These are phyloP conservation scores for Wickerhamomyces sydowiorum DNA, from an alignment of 805 yeast genomes.

Conservation along the genomic window DNA sequence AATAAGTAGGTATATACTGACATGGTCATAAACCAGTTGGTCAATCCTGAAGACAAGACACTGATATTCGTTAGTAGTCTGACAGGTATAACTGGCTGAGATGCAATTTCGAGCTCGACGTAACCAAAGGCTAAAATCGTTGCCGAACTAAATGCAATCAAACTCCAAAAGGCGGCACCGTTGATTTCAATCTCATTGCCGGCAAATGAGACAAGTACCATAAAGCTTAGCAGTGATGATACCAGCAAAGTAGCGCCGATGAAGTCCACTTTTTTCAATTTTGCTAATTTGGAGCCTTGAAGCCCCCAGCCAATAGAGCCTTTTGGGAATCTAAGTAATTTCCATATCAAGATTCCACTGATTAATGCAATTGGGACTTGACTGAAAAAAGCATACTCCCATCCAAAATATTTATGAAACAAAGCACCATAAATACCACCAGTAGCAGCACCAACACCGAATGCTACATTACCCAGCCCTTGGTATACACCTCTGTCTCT, in stretches of 20 bases:
- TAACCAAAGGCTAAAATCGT: conserved; percentile 35
- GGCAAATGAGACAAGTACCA: conserved; percentile 62
- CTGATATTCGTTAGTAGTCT: conserved; percentile 49
- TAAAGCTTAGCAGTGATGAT: conserved; percentile 46
- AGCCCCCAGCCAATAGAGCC: conserved; percentile 54
- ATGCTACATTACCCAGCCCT: conserved; percentile 70
- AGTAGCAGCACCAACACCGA: conserved; percentile 65
- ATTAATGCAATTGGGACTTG: conserved; percentile 47
- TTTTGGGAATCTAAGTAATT: conserved; percentile 31
- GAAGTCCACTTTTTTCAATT: conserved; percentile 57
- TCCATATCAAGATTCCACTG: conserved; percentile 33
- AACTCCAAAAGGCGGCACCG: conserved; percentile 32
- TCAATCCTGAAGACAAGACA: conserved; percentile 55
- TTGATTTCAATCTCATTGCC: conserved; percentile 50
- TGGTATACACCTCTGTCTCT: conserved; percentile 75
- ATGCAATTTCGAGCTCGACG: conserved; percentile 36
- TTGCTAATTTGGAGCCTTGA: conserved; percentile 34
- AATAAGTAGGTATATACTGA: conserved; percentile 55
- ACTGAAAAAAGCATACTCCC: conserved; percentile 57
- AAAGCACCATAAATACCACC: conserved; percentile 64
- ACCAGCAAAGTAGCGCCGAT: conserved; percentile 61
- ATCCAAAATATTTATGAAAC: conserved; percentile 46
- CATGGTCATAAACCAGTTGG: conserved; percentile 69
- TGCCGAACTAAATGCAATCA: conserved; percentile 28
- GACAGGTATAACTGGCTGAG: conserved; percentile 61